Percentiles rank a stretch among this genome's conserved stretches.
phyloP scores from a whole-genome alignment of 768 basidiomycete species.

The Pulveroboletus sp. region DNA sequence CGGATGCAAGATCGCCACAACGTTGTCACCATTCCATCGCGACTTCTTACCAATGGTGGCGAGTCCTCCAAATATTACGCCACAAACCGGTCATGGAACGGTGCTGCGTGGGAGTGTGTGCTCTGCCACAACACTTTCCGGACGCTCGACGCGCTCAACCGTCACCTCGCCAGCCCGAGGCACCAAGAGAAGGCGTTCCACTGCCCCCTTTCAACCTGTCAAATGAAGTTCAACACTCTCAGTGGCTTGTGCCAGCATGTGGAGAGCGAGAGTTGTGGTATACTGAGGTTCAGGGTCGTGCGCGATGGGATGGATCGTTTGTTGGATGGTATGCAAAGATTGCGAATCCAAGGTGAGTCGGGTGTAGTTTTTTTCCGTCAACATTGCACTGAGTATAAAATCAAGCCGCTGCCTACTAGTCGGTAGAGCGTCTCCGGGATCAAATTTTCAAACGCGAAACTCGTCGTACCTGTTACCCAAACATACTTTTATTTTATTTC shows the following conservation, averaged over 20 bases:
- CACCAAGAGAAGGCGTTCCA: conserved; percentile 53
- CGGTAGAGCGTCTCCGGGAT: too few relatives aligned
- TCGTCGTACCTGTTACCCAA: too few relatives aligned
- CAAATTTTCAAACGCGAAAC: too few relatives aligned
- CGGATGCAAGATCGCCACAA: conserved; percentile 42
- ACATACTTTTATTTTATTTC: too few relatives aligned
- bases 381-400: conserved; percentile 1
- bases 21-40: conserved; percentile 54
- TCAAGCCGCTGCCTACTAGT: too few relatives aligned
- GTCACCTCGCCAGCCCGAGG: conserved; percentile 61
- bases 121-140: conserved; percentile 49
- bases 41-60: conserved; percentile 40
- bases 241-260: conserved; percentile 44
- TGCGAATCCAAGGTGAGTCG: conserved; percentile 2
- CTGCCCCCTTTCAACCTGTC: conserved; percentile 52
- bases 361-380: background rate
- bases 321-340: conserved; percentile 13
- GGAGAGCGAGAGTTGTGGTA: too few relatives aligned
- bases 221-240: conserved; percentile 43
- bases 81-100: conserved; percentile 42
- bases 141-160: conserved; percentile 47
- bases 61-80: conserved; percentile 17
- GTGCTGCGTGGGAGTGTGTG: conserved; percentile 56
- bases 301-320: conserved; percentile 38
- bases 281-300: conserved; percentile 40